Evolutionary conservation across 140 eudicot species (phyloP).

Genomic region (Flaveria floridana): DNA sequence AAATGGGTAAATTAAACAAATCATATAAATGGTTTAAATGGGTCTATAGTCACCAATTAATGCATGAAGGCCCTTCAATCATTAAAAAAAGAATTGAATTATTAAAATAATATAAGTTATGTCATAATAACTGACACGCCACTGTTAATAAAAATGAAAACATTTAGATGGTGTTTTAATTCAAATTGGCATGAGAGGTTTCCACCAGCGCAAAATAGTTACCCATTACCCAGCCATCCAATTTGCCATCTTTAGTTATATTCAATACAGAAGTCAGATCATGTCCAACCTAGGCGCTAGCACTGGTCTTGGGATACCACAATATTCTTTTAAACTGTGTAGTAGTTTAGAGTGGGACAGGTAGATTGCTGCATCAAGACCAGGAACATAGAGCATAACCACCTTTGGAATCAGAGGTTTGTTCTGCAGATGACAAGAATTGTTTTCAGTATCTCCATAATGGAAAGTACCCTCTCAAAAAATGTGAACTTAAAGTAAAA

Average conservation of each 20-base stretch:
- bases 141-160: no score
- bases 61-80: background rate
- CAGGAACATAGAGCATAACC: slow-evolving; percentile 89
- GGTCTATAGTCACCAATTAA: background rate
- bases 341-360: slow-evolving; percentile 57
- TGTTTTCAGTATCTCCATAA: slow-evolving; percentile 16
- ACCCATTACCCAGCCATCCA: background rate
- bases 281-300: slow-evolving; percentile 82
- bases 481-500: background rate
- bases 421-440: slow-evolving; percentile 58
- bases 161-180: no score
- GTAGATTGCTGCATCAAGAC: slow-evolving; percentile 84
- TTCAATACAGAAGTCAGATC: background rate
- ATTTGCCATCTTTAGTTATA: background rate
- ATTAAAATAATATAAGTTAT: background rate
- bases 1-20: background rate
- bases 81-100: background rate
- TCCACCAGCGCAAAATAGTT: background rate
- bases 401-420: slow-evolving; percentile 92
- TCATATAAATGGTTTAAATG: background rate
- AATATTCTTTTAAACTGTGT: slow-evolving; percentile 66
- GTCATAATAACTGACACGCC: background rate
- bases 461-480: slow-evolving; percentile 23
- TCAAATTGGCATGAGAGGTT: no score
- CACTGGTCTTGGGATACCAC: slow-evolving; percentile 89